Base-by-base conservation (phyloP, 192 early-diverging fungal species). In the Oehlia diaphana region DNA sequence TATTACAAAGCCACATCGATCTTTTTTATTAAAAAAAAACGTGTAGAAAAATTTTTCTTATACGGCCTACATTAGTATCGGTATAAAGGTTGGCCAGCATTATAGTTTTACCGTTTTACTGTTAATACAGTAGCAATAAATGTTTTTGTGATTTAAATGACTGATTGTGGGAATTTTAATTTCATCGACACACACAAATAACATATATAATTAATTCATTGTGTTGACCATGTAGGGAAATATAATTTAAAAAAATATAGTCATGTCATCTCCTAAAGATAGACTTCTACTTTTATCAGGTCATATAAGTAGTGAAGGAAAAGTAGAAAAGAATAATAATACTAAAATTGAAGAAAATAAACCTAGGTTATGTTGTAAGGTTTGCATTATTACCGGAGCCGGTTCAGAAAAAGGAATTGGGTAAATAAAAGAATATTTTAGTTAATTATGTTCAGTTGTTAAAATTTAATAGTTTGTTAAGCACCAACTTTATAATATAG, bases 341-440 rank as follows among this genome's bases (percentile, higher is more conserved):
- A 2, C 9, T 12, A 47, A 12, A 0, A 12, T 7, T 67, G 39
- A 73, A 37, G 71, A 73, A 26, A 73, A 26, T 23, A 26, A 19
- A 44, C 71, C 71, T 44, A 14, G 71, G 19, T 75, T 88, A 49
- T 61, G 70, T 21, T 82, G 80, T 61, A 82, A 86, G 47, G 88
- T 89, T 8, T 89, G 88, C 79, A 89, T 89, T 71, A 73, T 89
- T 53, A 89, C 88, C 31, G 88, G 88, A 33, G 87, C 88, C 16
- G 82, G 81, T 21, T 89, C 88, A 12, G 37, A 82, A 8, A 68
- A 80, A 65, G 88, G 88, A 23, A 89, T 89, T 72, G 88, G 88
- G 87, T 87, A 84, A 72, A 42, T 21, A 8, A 49, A 62, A 35
- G 31, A n/a, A 33, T 44, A 21, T 47, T 31, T 21, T 23, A 77